Evolutionary conservation across 306 rosid genomes (phyloP).

Genomic region (Geum urbanum): DNA sequence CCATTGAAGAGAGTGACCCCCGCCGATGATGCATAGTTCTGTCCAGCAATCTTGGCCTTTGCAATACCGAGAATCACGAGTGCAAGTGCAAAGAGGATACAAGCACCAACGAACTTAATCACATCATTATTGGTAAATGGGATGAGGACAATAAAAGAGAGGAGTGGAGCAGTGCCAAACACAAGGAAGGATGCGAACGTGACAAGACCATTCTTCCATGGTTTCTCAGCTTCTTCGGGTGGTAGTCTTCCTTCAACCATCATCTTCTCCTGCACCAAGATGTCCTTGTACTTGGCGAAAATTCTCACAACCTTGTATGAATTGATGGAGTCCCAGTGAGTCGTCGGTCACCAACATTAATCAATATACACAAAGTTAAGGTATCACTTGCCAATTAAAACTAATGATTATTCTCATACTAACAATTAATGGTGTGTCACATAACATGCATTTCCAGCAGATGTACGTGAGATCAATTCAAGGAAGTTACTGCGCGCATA

Average conservation of each 20-base stretch:
- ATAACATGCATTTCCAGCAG: neutral
- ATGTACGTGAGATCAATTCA: neutral
- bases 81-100: constrained; percentile 44
- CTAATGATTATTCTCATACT: no score
- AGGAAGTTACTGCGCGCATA: neutral
- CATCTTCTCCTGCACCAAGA: constrained; percentile 57
- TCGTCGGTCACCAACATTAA: no score
- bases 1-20: constrained; percentile 43
- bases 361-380: no score
- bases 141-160: constrained; percentile 53
- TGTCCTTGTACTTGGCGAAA: constrained; percentile 52
- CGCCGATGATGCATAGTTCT: constrained; percentile 34
- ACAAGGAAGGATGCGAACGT: constrained; percentile 46
- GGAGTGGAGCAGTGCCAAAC: constrained; percentile 50
- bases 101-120: constrained; percentile 48
- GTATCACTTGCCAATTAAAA: no score
- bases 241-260: constrained; percentile 39
- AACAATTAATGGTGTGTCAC: neutral
- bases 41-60: constrained; percentile 47
- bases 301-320: constrained; percentile 46
- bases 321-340: neutral
- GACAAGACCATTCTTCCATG: constrained; percentile 55
- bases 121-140: constrained; percentile 45
- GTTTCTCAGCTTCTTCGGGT: constrained; percentile 43
- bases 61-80: constrained; percentile 50